A percentile compares a stretch with the other conserved stretches of the same genome.
phyloP scores from a whole-genome alignment of 2,329 filamentous ascomycete species.

The Ceratocystis albifundus region DNA sequence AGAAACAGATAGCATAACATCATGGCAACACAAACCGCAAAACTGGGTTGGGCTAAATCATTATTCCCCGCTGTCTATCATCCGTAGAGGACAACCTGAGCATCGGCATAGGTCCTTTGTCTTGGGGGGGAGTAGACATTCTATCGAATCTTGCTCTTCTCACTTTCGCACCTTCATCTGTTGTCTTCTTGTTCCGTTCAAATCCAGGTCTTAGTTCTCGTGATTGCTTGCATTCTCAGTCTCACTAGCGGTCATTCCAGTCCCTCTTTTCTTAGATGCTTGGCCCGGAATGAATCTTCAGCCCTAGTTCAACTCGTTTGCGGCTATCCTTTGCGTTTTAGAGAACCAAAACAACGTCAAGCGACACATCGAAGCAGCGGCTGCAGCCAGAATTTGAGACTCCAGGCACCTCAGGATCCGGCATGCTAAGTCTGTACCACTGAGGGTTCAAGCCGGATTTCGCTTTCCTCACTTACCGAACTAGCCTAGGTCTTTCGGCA shows the following conservation, averaged over 20 bases:
- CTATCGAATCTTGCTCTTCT: not conserved
- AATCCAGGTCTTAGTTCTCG: not conserved
- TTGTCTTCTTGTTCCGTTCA: no score
- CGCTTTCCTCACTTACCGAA: no score
- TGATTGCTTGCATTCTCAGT: not conserved
- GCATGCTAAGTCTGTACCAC: no score
- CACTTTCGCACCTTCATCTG: not conserved
- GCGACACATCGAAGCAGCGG: not conserved
- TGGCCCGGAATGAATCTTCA: constrained; percentile 3
- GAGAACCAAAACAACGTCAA: not conserved
- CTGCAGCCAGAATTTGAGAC: not conserved
- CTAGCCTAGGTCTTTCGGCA: no score
- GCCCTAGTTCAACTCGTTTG: not conserved
- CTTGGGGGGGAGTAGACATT: not conserved
- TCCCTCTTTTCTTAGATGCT: not conserved
- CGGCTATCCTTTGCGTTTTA: not conserved
- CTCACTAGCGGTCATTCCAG: not conserved
- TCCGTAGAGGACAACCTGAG: no score
- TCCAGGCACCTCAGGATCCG: not conserved
- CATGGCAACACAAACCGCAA: no score
- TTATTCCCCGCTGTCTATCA: no score
- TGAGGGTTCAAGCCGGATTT: no score
- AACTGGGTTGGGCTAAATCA: no score
- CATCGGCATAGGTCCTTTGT: no score
- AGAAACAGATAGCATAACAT: no score